Percentiles rank a stretch among this genome's conserved stretches.
Evolutionary conservation across 768 basidiomycete genomes (phyloP).

Genomic region (Pleurotus cornucopiae): DNA sequence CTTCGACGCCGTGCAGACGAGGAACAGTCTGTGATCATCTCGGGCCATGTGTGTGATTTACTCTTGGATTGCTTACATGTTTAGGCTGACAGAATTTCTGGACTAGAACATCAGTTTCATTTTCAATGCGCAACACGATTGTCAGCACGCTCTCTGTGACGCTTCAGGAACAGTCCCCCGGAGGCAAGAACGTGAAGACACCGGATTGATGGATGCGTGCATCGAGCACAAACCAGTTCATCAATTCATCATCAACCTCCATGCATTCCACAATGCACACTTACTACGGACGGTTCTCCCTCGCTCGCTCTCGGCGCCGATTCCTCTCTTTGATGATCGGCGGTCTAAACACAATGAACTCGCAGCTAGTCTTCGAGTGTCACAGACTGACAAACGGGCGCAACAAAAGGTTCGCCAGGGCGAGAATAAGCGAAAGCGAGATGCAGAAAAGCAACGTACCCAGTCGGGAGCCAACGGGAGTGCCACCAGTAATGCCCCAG

Average conservation of each 20-base stretch:
- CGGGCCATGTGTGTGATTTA: neutral
- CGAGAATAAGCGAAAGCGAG: no score
- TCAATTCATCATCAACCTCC: constrained; percentile 21
- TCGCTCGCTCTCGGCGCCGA: no score
- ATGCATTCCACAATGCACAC: constrained; percentile 22
- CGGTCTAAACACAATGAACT: no score
- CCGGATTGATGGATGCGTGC: neutral
- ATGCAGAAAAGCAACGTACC: no score
- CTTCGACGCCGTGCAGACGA: constrained; percentile 3
- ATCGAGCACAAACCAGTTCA: constrained; percentile 18
- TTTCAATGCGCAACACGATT: constrained; percentile 17
- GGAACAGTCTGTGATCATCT: constrained; percentile 5
- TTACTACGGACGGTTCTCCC: constrained; percentile 8
- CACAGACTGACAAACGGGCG: no score
- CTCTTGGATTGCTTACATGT: neutral
- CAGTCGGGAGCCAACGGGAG: no score
- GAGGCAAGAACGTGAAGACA: constrained; percentile 15
- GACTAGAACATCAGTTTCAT: constrained; percentile 10
- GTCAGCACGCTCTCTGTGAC: constrained; percentile 11
- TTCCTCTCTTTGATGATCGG: no score
- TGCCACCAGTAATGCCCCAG: no score
- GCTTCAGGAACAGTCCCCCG: constrained; percentile 7
- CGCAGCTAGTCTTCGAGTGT: no score
- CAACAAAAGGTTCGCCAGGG: no score
- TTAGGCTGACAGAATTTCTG: neutral